A percentile compares a stretch with the other conserved stretches of the same genome.
Evolutionary conservation across 805 yeast species (phyloP).

Genomic region (Candida morakotiae): DNA sequence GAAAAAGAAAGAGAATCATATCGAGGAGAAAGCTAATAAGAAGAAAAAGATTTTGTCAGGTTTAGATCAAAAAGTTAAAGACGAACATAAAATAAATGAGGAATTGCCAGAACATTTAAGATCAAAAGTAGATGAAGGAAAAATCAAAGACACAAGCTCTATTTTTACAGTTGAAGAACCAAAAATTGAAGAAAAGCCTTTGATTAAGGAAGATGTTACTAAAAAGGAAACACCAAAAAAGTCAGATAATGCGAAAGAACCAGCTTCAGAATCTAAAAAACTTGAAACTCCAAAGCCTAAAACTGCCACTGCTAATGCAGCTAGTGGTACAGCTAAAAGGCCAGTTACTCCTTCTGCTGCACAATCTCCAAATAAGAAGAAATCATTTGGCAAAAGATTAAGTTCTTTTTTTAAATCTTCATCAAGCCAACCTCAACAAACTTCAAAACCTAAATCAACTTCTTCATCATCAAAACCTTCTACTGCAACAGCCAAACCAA

Average conservation of each 20-base stretch:
- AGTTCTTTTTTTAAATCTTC: constrained; percentile 10
- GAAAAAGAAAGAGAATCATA: constrained; percentile 33
- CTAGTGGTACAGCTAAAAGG: constrained; percentile 4
- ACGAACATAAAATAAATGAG: constrained; percentile 44
- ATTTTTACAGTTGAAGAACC: constrained; percentile 32
- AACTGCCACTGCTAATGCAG: constrained; percentile 2
- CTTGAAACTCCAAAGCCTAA: constrained; percentile 8
- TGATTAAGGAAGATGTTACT: constrained; percentile 10
- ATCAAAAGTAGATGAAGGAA: constrained; percentile 28
- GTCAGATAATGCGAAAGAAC: constrained; percentile 4
- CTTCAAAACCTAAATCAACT: constrained; percentile 5
- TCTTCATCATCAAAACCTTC: background rate
- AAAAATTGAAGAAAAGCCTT: constrained; percentile 7
- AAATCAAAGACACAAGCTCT: constrained; percentile 35
- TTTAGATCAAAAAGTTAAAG: constrained; percentile 36
- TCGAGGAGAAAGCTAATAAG: constrained; percentile 32
- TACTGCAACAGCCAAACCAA: constrained; percentile 1
- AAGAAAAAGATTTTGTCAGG: constrained; percentile 27
- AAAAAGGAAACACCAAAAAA: constrained; percentile 4
- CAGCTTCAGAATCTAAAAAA: background rate
- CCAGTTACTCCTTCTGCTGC: constrained; percentile 9
- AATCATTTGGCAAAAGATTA: constrained; percentile 17
- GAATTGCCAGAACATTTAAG: constrained; percentile 53
- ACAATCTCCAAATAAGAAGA: constrained; percentile 10
- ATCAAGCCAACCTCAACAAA: background rate